Conservation (phyloP, 345 rosid species). For the Capsella bursapastoris region DNA sequence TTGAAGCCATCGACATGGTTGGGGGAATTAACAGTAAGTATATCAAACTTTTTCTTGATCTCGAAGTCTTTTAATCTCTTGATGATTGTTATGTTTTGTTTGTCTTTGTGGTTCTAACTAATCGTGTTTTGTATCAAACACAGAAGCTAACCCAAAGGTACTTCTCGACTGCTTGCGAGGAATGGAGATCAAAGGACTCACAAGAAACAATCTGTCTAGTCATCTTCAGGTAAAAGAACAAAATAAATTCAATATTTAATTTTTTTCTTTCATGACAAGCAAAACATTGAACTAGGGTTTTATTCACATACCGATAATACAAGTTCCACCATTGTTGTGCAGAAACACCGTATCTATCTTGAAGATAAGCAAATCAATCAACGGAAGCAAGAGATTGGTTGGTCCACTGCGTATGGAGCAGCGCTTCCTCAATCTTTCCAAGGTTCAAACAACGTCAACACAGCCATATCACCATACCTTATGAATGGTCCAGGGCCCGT, state of each 20-base stretch:
- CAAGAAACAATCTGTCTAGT: conserved; percentile 27
- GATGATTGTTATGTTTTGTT: background rate
- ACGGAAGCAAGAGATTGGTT: background rate
- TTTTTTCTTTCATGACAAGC: background rate
- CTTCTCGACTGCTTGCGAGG: conserved; percentile 17
- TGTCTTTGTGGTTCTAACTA: background rate
- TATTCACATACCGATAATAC: background rate
- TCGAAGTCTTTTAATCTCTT: background rate
- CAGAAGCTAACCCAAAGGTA: conserved; percentile 31
- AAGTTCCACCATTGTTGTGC: background rate
- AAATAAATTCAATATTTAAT: background rate
- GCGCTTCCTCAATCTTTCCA: background rate
- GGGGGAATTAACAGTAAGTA: conserved; percentile 35
- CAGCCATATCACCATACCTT: background rate
- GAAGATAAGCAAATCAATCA: background rate
- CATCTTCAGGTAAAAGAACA: conserved; percentile 37
- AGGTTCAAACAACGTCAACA: background rate
- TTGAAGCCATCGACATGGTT: conserved; percentile 10
- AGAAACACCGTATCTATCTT: conserved; percentile 31
- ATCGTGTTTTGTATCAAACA: conserved; percentile 8
- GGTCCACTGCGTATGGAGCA: background rate
- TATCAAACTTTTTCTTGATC: background rate
- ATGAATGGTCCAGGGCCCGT: background rate
- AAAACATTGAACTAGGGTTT: background rate
- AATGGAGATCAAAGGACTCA: conserved; percentile 27